These are phyloP conservation scores for Chloris gayana DNA, from an alignment of 176 grass and related monocot genomes.

Conservation along the genomic window DNA sequence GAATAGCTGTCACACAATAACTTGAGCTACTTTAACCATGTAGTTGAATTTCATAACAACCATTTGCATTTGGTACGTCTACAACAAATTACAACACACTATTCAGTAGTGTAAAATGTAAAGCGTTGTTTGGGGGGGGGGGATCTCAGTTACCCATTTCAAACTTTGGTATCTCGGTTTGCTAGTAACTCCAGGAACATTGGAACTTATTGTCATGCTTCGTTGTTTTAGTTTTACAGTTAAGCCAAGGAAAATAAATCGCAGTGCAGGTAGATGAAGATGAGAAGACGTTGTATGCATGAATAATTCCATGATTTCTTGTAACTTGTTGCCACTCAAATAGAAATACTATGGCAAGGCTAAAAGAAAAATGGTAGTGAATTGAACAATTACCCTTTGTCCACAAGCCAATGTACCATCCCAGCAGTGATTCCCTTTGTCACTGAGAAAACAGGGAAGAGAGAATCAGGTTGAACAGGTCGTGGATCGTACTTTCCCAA, in stretches of 20 bases:
- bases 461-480: constrained; percentile 89
- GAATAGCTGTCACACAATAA: constrained; percentile 26
- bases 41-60: not conserved
- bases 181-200: not conserved
- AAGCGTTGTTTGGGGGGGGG: not conserved
- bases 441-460: constrained; percentile 97
- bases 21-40: constrained; percentile 6
- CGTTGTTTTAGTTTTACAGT: not conserved
- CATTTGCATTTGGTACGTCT: constrained; percentile 1
- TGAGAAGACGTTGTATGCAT: not conserved
- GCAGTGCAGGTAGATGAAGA: not conserved
- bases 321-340: not conserved
- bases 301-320: not conserved
- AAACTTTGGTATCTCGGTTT: not conserved
- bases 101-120: not conserved
- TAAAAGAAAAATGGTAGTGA: not conserved
- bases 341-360: constrained; percentile 22
- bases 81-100: not conserved
- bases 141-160: not conserved
- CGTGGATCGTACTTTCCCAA: constrained; percentile 93
- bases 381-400: constrained; percentile 67
- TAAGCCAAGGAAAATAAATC: not conserved
- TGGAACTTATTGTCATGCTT: not conserved
- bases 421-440: constrained; percentile 97
- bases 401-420: constrained; percentile 93